Evolutionary conservation across 1,139 yeast species (phyloP), one percentile per base, ranked within the genome.

Genomic region (Kodamaea fungicola): DNA sequence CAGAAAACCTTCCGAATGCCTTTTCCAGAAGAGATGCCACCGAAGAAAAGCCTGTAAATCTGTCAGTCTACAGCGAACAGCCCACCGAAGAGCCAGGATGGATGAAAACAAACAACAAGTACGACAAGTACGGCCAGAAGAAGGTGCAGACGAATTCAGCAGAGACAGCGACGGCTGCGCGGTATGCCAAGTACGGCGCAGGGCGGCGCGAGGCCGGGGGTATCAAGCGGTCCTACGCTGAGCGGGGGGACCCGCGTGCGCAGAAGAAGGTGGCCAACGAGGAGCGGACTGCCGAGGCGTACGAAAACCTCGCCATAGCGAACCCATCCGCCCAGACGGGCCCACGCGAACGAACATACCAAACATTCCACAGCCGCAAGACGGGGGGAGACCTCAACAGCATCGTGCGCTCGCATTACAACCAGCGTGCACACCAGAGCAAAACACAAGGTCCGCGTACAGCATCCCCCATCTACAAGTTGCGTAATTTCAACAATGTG

Each of bases 401-500:
- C 34, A 75, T 85, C 41, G 95, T 92, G 22, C 68, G 92, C 42
- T 70, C 76, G 34, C 97, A 89, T 60, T 92, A 92, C 57, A 92
- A 92, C 59, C 84, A 85, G 48, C 74, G 95, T 51, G 85, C 96
- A 0, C 77, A 78, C 47, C 78, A 78, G 46, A 76, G 92, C 2
- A 79, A 81, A 44, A 64, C 66, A 26, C 77, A 76, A 39, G 80
- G 78, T 21, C 59, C 68, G 19, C 72, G 99, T 46, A 71, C 81
- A 23, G 71, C 78, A 30, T 88, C 97, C 0, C 94, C 95, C 6
- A 92, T 92, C 52, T 82, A 85, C 60, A 83, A 85, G 53, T 68
- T 94, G 43, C 71, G 97, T 43, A 84, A 85, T 49, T 94, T 89
- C 71, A 94, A 92, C 59, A 94, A 92, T 56, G 87, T 92, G 46